Evolutionary conservation across 164 flowering plant species (phyloP), one percentile per base, ranked within the genome.

Genomic region (Annona squamosa): DNA sequence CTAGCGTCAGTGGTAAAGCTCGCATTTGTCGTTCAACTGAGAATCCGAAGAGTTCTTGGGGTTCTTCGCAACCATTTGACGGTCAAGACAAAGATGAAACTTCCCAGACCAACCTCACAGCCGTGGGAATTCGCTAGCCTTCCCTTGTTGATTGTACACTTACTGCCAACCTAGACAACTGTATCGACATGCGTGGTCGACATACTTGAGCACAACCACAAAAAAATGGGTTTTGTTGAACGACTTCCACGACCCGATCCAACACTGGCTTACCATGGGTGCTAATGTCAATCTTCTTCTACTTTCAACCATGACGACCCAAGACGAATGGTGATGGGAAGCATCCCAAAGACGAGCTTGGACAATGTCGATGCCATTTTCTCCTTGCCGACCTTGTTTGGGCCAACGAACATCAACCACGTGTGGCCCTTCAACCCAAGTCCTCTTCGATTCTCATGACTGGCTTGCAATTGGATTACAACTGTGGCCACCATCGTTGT

Each of bases 351-450:
- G 5, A 90, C 80, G 4, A 82, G 82, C 63, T 92, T 92, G 0
- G 99, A 83, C 13, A 94, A 87, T n/a, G 87, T 91, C 0, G 81
- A 75, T 7, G 91, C 97, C 93, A 92, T 91, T 83, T 87, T 94
- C 81, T 75, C 88, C 87, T 92, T 94, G 67, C 93, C 97, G 63
- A 87, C 85, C 71, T 88, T 81, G 72, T 94, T 97, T 0, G 97
- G 94, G 63, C 99, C 99, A 0, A 81, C 71, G 67, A 94, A 92
- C 76, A 94, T 71, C 17, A 94, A 64, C 99, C 99, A 94, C 26
- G 82, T 78, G 59, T 89, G 90, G 16, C 94, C 90, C 78, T 82
- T 89, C 26, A 86, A 79, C 4, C 87, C 92, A 42, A 70, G 76
- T 19, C 82, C 88, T 4, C 85, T 76, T 0, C 79, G 82, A 59